Evolutionary conservation across 768 basidiomycete genomes (phyloP).

Genomic region (Collybia nuda): DNA sequence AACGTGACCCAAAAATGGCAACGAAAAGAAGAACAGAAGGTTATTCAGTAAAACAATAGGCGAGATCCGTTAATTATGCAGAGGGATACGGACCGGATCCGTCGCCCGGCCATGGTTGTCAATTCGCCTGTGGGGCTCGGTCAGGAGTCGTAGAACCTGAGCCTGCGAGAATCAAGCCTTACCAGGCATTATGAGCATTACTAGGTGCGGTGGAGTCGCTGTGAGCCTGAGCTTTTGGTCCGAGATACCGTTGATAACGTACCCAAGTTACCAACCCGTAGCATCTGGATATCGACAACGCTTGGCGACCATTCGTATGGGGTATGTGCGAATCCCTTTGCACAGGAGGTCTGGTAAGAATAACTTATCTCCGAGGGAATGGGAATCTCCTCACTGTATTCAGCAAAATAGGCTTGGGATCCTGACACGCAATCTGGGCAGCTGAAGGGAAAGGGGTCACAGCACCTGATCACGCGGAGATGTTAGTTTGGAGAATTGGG

Average conservation of each 20-base stretch:
- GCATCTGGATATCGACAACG: constrained; percentile 75
- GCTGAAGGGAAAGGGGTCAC: constrained; percentile 65
- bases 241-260: constrained; percentile 16
- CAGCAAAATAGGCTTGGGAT: constrained; percentile 76
- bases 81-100: constrained; percentile 55
- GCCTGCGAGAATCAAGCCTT: constrained; percentile 12
- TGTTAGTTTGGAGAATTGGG: not conserved
- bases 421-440: constrained; percentile 68
- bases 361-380: not conserved
- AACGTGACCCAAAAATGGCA: constrained; percentile 3
- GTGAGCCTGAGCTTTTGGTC: constrained; percentile 1
- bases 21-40: constrained; percentile 2
- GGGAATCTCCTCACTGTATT: constrained; percentile 53
- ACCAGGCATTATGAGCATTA: constrained; percentile 74
- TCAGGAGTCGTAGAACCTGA: not conserved
- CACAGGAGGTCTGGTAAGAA: not conserved
- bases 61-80: constrained; percentile 18
- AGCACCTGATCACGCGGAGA: constrained; percentile 36
- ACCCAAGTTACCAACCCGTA: constrained; percentile 73
- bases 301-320: constrained; percentile 78
- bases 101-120: constrained; percentile 81
- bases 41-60: not conserved
- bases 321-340: constrained; percentile 59
- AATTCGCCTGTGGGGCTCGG: constrained; percentile 49
- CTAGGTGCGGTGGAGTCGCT: constrained; percentile 22